Percentiles rank a stretch among this genome's conserved stretches.
Conservation (phyloP, 2,329 filamentous ascomycete genomes). For the Pseudocercospora cruenta region DNA sequence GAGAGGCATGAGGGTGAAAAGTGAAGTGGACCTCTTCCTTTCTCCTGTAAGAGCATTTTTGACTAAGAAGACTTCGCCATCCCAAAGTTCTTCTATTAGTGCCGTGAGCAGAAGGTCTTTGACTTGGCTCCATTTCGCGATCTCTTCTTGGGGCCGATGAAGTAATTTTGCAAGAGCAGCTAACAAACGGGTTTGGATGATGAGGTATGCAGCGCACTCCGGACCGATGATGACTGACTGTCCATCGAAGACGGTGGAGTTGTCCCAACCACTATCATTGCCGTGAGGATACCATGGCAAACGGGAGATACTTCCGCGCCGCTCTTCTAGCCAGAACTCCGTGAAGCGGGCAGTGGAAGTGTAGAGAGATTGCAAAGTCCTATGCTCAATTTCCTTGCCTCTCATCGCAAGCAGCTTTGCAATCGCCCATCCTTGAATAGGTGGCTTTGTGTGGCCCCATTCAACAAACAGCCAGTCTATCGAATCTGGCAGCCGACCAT, state of each 20-base stretch:
- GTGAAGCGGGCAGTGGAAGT: not conserved
- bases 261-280: constrained; percentile 2
- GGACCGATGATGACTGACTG: not conserved
- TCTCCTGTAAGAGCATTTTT: not conserved
- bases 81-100: constrained; percentile 1
- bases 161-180: not conserved
- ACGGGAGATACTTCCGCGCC: not conserved
- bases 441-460: not conserved
- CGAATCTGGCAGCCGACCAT: not conserved
- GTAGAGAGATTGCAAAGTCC: not conserved
- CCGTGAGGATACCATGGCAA: constrained; percentile 1
- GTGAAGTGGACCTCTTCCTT: not conserved
- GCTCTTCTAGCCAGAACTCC: not conserved
- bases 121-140: not conserved
- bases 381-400: not conserved
- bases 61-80: not conserved
- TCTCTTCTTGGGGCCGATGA: not conserved
- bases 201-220: not conserved
- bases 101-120: not conserved
- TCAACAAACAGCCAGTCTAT: not conserved
- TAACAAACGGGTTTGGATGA: not conserved
- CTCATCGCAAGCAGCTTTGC: not conserved
- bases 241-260: not conserved
- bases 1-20: constrained; percentile 1
- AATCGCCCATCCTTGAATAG: constrained; percentile 4